Evolutionary conservation across 352 stramenopile genomes (phyloP).

Genomic region (Phytophthora fragariaefolia): DNA sequence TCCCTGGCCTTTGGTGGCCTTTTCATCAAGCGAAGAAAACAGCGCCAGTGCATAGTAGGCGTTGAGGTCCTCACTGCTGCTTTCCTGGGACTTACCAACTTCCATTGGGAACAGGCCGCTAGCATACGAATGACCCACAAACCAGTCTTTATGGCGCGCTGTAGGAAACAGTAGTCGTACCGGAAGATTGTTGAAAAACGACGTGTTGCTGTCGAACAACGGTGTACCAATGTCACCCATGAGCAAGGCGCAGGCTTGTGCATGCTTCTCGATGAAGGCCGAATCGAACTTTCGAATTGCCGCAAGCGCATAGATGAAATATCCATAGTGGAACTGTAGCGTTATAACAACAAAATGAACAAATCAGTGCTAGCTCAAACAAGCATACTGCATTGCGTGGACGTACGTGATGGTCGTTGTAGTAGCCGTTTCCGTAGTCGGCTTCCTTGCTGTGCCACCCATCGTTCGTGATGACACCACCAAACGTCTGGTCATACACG

Average conservation of each 20-base stretch:
- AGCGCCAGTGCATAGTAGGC: conserved; percentile 96
- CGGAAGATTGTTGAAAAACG: conserved; percentile 63
- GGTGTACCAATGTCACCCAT: conserved; percentile 76
- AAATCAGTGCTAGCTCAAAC: conserved; percentile 11
- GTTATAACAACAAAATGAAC: conserved; percentile 7
- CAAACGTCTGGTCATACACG: conserved; percentile 93
- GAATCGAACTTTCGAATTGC: conserved; percentile 80
- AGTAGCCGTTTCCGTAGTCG: conserved; percentile 90
- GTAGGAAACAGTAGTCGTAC: conserved; percentile 79
- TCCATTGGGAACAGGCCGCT: conserved; percentile 95
- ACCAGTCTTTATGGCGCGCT: conserved; percentile 96
- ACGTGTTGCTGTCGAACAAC: conserved; percentile 45
- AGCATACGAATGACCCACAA: conserved; percentile 96
- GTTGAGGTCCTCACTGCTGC: conserved; percentile 95
- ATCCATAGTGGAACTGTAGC: conserved; percentile 95
- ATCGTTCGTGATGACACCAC: conserved; percentile 91
- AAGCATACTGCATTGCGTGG: neutral
- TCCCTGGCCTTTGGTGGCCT: conserved; percentile 29
- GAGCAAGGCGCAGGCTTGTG: conserved; percentile 58
- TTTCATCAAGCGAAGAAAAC: conserved; percentile 68
- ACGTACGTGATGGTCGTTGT: conserved; percentile 86
- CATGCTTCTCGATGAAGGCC: conserved; percentile 69
- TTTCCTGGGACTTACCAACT: conserved; percentile 96
- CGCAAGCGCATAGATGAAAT: conserved; percentile 88
- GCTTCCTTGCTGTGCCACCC: conserved; percentile 64